Base-by-base conservation (phyloP, 2,329 filamentous ascomycete genomes). In the Colletotrichum truncatum region DNA sequence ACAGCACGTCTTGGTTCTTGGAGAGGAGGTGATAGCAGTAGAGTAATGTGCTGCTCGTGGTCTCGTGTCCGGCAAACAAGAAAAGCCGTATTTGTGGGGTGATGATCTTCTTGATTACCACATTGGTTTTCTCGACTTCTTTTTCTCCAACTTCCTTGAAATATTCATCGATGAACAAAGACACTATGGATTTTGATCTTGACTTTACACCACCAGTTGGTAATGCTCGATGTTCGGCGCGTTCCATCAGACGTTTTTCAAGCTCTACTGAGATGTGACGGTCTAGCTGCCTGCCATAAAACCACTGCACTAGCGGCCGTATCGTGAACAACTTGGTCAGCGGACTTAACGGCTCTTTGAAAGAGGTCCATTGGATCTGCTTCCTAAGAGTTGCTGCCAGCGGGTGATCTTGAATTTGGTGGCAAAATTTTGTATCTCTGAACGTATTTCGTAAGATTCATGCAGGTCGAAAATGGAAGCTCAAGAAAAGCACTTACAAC, bases 61-160 rank as follows among this genome's bases (percentile, higher is more conserved):
- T 77, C 59, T 77, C 74, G 39, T 75, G 74, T 5, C 76, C 75
- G 3, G 72, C 74, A 30, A 77, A 74, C 18, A 77, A 69, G 46
- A 77, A 75, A 1, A 75, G 68, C 55, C 73, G 73, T 39, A 76
- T 68, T 52, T 76, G 73, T 11, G 68, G 66, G 11, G 72, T 61
- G 14, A 73, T 66, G 16, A 54, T 63, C 6, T 56, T 36, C 48
- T 59, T 51, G 41, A 64, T 51, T 6, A n/a, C 12, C n/a, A 45
- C 30, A 4, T 39, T 55, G n/a, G 16, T 60, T n/a, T n/a, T 9
- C 10, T 16, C n/a, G 11, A 1, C 10, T 2, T 14, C 34, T 30
- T 36, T 28, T n/a, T 43, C 58, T 5, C 48, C 48, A 0, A 30
- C 6, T 6, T 54, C 48, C 2, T 55, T 61, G n/a, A 54, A 18